Evolutionary conservation across 1,284 basidiomycete genomes (phyloP), one percentile per base, ranked within the genome.

Genomic region (Boletus sp.): DNA sequence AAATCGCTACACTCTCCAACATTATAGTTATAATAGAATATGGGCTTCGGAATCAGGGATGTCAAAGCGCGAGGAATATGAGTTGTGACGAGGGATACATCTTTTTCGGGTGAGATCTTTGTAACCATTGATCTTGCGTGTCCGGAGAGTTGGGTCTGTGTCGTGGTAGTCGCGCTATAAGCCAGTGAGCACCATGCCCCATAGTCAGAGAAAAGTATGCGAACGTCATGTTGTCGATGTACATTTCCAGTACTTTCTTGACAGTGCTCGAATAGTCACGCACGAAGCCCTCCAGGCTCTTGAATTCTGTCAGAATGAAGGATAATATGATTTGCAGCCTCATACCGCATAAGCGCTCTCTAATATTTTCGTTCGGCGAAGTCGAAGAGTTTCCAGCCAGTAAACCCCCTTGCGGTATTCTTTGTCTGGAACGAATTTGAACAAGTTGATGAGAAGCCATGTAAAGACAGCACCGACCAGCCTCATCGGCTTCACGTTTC

Each of bases 401-500:
- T 98, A 92, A 33, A 99, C 86, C 37, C 86, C 94, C 63, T 89
- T 89, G 35, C 96, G 84, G 67, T 98, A 99, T 60, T 95, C 93
- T 71, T 90, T 92, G 74, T 98, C 96, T 88, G 73, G 57, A 62
- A 47, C n/a, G 9, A 39, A 39, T 44, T 37, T 60, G 43, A 57
- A 52, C 22, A 41, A 55, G 27, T 20, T 7, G 24, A 50, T 13
- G 31, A 42, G 33, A 24, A 55, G 36, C 16, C 13, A 56, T 24
- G 9, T 2, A 59, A 61, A 47, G 56, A 16, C 7, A 18, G 18
- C 45, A 74, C 82, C 65, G 57, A 91, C 91, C 91, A 53, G 95
- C 93, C 72, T 96, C 94, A 51, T 96, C 95, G 3, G 91, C 89
- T 64, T 97, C 95, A 52, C 94, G 80, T 76, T 94, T 96, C 12